Evolutionary conservation across 2,329 filamentous ascomycete genomes (phyloP).

Genomic region (Cercospora sp.): DNA sequence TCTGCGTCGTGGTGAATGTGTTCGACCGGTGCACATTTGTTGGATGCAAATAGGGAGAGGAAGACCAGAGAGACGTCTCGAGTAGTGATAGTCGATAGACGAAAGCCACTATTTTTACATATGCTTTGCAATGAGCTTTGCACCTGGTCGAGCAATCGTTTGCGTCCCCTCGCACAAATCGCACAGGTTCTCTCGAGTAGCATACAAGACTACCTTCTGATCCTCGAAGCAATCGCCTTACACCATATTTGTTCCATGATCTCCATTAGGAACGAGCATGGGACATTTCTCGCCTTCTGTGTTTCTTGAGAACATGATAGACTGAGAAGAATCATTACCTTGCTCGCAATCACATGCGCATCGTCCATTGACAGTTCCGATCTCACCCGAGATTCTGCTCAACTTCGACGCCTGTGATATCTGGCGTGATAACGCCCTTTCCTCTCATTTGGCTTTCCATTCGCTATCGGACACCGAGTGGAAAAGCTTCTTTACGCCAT

Average conservation of each 20-base stretch:
- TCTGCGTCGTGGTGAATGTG: not conserved
- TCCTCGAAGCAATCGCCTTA: not conserved
- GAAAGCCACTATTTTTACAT: not conserved
- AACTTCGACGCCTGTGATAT: not conserved
- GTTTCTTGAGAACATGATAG: not conserved
- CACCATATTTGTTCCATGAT: not conserved
- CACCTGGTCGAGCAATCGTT: not conserved
- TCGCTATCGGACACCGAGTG: not conserved
- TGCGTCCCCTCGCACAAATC: not conserved
- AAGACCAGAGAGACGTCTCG: not conserved
- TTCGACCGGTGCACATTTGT: not conserved
- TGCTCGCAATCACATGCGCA: not conserved
- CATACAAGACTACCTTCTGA: not conserved
- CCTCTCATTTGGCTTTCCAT: not conserved
- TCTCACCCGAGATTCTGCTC: not conserved
- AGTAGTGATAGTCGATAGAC: not conserved
- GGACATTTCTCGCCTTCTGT: not conserved
- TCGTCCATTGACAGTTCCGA: not conserved
- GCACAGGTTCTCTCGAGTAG: not conserved
- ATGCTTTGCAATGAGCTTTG: not conserved
- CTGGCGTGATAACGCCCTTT: not conserved
- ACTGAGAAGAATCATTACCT: not conserved
- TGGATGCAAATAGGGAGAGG: not conserved
- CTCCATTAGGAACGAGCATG: not conserved
- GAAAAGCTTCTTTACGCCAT: not conserved